These are phyloP conservation scores for Coemansia erecta DNA, from an alignment of 192 early-diverging fungal genomes.

Conservation along the genomic window DNA sequence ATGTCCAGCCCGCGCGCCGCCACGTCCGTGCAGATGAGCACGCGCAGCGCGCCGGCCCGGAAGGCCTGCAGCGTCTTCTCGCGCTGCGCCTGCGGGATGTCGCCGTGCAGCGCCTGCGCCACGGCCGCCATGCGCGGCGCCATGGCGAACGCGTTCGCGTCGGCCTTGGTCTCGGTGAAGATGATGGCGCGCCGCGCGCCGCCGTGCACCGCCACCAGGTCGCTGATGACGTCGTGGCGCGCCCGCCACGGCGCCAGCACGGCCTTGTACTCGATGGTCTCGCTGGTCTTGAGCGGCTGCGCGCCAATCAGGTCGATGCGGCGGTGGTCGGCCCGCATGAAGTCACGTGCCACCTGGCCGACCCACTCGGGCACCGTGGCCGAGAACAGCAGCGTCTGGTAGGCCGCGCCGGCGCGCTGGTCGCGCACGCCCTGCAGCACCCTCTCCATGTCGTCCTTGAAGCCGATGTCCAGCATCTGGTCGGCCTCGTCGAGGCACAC, in stretches of 20 bases:
- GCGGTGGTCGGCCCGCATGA: constrained; percentile 65
- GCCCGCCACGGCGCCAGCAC: constrained; percentile 87
- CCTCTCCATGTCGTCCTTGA: constrained; percentile 84
- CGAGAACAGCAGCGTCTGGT: constrained; percentile 93
- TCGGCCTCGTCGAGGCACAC: constrained; percentile 96
- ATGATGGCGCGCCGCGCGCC: constrained; percentile 81
- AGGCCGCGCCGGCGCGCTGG: constrained; percentile 65
- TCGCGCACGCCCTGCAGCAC: constrained; percentile 84
- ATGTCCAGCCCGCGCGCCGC: constrained; percentile 95
- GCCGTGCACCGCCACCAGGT: constrained; percentile 91
- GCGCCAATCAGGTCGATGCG: constrained; percentile 84
- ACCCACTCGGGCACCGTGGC: constrained; percentile 88
- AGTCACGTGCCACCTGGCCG: constrained; percentile 63
- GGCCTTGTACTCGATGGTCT: constrained; percentile 81
- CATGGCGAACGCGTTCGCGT: constrained; percentile 79
- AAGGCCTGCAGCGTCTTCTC: constrained; percentile 94
- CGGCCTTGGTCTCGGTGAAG: constrained; percentile 93
- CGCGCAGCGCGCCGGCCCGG: constrained; percentile 87
- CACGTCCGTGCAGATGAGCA: constrained; percentile 93
- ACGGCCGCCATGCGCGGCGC: constrained; percentile 80
- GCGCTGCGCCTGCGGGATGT: constrained; percentile 77
- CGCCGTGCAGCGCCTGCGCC: constrained; percentile 86
- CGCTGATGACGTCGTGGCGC: constrained; percentile 87
- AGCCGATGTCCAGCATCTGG: constrained; percentile 94
- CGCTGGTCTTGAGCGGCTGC: constrained; percentile 85